Evolutionary conservation across 768 basidiomycete genomes (phyloP), one percentile per base, ranked within the genome.

Genomic region (Collybiopsis confluens): DNA sequence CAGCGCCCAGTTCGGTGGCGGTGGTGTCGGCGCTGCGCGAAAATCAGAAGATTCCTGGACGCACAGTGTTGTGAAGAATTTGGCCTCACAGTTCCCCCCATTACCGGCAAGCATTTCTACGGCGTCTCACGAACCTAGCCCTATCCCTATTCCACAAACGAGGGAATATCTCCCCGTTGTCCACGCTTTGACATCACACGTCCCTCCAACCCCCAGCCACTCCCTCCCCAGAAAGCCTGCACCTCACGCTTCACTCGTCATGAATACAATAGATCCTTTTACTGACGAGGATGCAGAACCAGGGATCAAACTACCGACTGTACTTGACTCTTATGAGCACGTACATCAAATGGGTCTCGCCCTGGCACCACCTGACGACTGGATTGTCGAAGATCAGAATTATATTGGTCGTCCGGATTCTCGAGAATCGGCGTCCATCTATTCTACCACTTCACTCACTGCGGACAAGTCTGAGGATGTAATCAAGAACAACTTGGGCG

Each of bases 41-140:
- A n/a, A 66, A 67, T 72, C 74, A 30, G 61, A 65, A 2, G 77
- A 80, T 54, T 73, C 70, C 21, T 56, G 78, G 23, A 66, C 2
- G 18, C 13, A 41, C 30, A 30, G 70, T 59, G 68, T 73, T 18
- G 73, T 85, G 30, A 76, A 74, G 18, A 78, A 80, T 33, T 68
- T 85, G 50, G 73, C 81, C 4, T 57, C 65, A 36, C 77, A 76
- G 64, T 86, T 85, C 67, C 81, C 85, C 35, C 70, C 66, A 13
- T 70, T 77, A 46, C 81, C 79, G 4, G 63, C 68, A 33, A 64
- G 68, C 38, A 58, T 67, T 21, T 61, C 65, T 62, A 26, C 62
- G 61, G 56, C 62, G 4, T 58, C 63, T 36, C 54, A 64, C n/a
- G n/a, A n/a, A n/a, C n/a, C n/a, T n/a, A n/a, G n/a, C n/a, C n/a